These are phyloP conservation scores for Bullera alba DNA, from an alignment of 768 basidiomycete species.

Conservation along the genomic window DNA sequence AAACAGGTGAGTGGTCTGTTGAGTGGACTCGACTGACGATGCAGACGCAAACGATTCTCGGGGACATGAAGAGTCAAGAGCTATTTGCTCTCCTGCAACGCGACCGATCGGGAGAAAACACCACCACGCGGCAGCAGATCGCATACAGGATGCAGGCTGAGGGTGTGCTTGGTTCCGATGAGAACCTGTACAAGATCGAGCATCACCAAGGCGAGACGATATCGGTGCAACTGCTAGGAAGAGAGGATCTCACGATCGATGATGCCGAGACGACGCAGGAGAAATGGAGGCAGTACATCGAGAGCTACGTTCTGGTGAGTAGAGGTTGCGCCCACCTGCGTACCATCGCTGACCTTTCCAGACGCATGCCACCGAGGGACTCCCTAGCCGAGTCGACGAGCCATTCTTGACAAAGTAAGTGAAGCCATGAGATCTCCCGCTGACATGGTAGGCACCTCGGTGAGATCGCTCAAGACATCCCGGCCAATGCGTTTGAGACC, in stretches of 20 bases:
- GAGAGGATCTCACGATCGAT: conserved; percentile 50
- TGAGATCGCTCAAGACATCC: conserved; percentile 10
- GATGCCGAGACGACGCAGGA: conserved; percentile 48
- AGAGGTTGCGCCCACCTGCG: not conserved
- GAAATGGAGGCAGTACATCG: conserved; percentile 49
- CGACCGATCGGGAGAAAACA: conserved; percentile 50
- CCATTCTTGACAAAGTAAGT: conserved; percentile 46
- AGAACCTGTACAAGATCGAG: conserved; percentile 50
- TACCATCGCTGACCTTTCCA: conserved; percentile 9
- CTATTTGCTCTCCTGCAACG: conserved; percentile 68
- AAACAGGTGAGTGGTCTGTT: conserved; percentile 70
- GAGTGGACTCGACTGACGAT: conserved; percentile 11
- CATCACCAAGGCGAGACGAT: conserved; percentile 35
- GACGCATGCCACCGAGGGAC: conserved; percentile 49
- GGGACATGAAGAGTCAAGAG: conserved; percentile 80
- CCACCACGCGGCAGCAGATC: conserved; percentile 46
- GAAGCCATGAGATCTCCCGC: not conserved
- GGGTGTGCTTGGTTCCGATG: conserved; percentile 45
- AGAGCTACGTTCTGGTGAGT: conserved; percentile 47
- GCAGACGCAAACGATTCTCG: conserved; percentile 77
- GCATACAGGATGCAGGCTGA: conserved; percentile 50
- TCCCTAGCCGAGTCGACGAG: conserved; percentile 45
- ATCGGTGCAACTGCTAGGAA: conserved; percentile 48
- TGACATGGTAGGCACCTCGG: conserved; percentile 19
- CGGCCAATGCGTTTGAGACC: conserved; percentile 13